These are phyloP conservation scores for Mucor mucedo DNA, from an alignment of 371 early-diverging fungal genomes.

Conservation along the genomic window DNA sequence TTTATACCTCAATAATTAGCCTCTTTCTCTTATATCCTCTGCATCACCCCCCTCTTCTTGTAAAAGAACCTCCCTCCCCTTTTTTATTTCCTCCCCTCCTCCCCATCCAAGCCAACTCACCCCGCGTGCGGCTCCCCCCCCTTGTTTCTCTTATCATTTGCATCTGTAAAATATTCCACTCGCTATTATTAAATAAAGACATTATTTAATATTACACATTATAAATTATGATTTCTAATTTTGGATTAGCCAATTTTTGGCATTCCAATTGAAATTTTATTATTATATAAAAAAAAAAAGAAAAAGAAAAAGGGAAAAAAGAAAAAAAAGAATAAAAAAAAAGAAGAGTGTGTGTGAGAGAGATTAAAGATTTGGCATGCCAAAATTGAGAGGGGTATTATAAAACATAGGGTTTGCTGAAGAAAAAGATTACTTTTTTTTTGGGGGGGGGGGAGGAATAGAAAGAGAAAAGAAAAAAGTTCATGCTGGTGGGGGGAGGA, in stretches of 20 bases:
- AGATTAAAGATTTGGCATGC: not conserved
- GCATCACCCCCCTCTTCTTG: not conserved
- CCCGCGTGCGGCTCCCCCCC: not conserved
- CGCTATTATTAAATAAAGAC: not conserved
- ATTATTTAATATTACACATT: not conserved
- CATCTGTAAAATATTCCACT: constrained; percentile 8
- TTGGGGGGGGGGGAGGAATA: not conserved
- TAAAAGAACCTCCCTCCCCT: not conserved
- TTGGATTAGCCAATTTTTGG: too few species aligned
- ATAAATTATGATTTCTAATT: not conserved
- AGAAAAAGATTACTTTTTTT: not conserved
- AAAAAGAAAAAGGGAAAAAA: not conserved
- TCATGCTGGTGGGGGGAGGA: not conserved
- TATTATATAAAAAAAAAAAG: not conserved
- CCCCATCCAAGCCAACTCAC: not conserved
- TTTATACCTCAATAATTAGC: not conserved
- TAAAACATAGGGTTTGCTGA: constrained; percentile 8
- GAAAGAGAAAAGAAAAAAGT: not conserved
- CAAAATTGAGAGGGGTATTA: not conserved
- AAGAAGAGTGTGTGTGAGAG: not conserved
- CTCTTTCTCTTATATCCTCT: not conserved
- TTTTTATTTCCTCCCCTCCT: not conserved
- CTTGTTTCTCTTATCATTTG: constrained; percentile 4
- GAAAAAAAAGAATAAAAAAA: not conserved
- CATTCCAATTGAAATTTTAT: too few species aligned